Conservation (phyloP, 2,329 filamentous ascomycete species). For the Cercospora beticola region DNA sequence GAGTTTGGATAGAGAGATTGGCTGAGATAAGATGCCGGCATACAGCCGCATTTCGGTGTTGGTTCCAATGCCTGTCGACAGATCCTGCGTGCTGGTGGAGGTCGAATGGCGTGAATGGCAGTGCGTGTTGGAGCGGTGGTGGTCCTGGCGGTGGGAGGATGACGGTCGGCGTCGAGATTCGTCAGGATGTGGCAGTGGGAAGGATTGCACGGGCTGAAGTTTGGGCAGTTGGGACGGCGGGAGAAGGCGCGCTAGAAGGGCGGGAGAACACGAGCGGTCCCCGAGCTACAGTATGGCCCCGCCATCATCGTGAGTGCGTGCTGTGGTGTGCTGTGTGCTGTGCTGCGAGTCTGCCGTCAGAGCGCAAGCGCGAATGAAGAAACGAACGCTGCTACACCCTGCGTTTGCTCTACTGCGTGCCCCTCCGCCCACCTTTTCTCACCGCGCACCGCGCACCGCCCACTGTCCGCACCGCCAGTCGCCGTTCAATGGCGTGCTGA, state of each 20-base stretch:
- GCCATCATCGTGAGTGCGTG: background rate
- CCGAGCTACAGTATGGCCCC: background rate
- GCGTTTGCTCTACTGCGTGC: background rate
- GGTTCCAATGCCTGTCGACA: background rate
- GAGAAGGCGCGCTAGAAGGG: slow-evolving; percentile 2
- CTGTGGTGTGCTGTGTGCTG: background rate
- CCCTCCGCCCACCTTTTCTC: background rate
- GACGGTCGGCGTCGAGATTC: background rate
- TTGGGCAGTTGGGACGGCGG: background rate
- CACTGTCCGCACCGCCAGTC: background rate
- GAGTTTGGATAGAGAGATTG: slow-evolving; percentile 1
- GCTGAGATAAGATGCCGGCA: slow-evolving; percentile 5
- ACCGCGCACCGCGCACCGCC: background rate
- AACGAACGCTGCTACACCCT: background rate
- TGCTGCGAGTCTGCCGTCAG: background rate
- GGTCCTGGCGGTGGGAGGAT: background rate
- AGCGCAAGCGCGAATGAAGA: background rate
- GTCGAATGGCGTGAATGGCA: background rate
- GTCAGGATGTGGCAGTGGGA: background rate
- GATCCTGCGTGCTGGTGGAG: background rate
- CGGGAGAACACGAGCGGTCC: slow-evolving; percentile 1
- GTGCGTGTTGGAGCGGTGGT: background rate
- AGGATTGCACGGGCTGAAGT: background rate
- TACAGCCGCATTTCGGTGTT: slow-evolving; percentile 4
- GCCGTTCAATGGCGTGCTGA: slow-evolving; percentile 1